Evolutionary conservation across 129 eudicot genomes (phyloP).

Genomic region (Pulicaria dysenterica): DNA sequence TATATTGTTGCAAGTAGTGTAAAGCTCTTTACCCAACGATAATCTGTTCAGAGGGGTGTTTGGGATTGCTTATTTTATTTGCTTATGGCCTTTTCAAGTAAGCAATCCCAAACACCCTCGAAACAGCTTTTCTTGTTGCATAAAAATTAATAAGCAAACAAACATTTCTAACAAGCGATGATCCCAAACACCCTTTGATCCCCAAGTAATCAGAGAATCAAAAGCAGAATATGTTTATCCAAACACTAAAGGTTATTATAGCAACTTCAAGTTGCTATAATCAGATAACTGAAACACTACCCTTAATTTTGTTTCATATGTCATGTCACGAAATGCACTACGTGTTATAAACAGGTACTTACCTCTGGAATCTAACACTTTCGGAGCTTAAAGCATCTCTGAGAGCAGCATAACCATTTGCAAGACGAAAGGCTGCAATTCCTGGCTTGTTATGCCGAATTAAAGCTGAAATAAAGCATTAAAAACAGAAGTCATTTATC

Average conservation of each 20-base stretch:
- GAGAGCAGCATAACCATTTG: conserved; percentile 67
- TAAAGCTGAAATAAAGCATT: conserved; percentile 53
- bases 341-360: conserved; percentile 4
- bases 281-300: not conserved
- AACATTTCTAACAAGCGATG: too few relatives aligned
- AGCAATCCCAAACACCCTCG: not conserved
- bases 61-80: too few relatives aligned
- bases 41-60: too few relatives aligned
- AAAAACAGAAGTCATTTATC: not conserved
- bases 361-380: conserved; percentile 89
- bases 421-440: conserved; percentile 77
- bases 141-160: too few relatives aligned
- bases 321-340: not conserved
- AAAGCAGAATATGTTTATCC: not conserved
- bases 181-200: too few relatives aligned
- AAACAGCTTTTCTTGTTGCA: too few relatives aligned
- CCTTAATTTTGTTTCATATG: not conserved
- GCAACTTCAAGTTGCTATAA: not conserved
- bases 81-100: not conserved
- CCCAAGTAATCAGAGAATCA: not conserved
- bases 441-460: conserved; percentile 88
- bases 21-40: too few relatives aligned
- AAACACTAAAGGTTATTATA: not conserved
- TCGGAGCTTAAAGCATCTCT: conserved; percentile 86
- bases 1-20: too few relatives aligned